These are phyloP conservation scores for Pseudozyma hubeiensis DNA, from an alignment of 1,284 basidiomycete genomes.

Conservation along the genomic window DNA sequence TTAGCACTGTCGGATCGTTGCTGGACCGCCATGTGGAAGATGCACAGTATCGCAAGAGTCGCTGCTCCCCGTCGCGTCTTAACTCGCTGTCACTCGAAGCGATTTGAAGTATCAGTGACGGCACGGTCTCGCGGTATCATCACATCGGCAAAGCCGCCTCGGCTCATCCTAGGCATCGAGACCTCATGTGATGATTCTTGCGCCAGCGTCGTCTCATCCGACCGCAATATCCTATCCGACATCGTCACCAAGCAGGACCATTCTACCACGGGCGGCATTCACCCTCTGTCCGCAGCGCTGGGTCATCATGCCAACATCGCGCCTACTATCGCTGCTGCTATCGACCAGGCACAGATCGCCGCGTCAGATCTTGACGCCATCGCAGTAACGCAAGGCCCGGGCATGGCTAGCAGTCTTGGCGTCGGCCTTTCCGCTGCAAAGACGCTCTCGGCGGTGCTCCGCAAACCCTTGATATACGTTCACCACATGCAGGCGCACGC, in stretches of 20 bases:
- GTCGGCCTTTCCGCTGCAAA: constrained; percentile 61
- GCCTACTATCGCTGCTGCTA: constrained; percentile 45
- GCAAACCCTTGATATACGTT: constrained; percentile 59
- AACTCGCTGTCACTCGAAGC: too few species aligned
- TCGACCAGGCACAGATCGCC: constrained; percentile 31
- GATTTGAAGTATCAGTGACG: too few species aligned
- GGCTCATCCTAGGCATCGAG: constrained; percentile 62
- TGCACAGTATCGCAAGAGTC: too few species aligned
- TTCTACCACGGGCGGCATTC: constrained; percentile 57
- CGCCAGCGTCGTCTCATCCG: constrained; percentile 56
- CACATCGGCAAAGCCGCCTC: neutral
- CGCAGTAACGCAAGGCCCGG: constrained; percentile 66
- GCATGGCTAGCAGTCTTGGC: constrained; percentile 61
- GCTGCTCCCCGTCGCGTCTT: too few species aligned
- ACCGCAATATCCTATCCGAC: constrained; percentile 55
- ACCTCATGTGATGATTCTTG: constrained; percentile 68
- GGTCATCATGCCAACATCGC: constrained; percentile 58
- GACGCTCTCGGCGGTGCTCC: constrained; percentile 52
- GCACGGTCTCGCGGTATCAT: too few species aligned
- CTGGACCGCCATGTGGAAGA: too few species aligned
- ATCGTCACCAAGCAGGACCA: constrained; percentile 64
- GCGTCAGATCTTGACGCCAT: constrained; percentile 58
- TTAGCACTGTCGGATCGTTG: too few species aligned
- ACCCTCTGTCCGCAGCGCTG: constrained; percentile 58
- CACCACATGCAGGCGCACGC: constrained; percentile 66